phyloP scores from a whole-genome alignment of 345 rosid genomes.

The Laguncularia racemosa region DNA sequence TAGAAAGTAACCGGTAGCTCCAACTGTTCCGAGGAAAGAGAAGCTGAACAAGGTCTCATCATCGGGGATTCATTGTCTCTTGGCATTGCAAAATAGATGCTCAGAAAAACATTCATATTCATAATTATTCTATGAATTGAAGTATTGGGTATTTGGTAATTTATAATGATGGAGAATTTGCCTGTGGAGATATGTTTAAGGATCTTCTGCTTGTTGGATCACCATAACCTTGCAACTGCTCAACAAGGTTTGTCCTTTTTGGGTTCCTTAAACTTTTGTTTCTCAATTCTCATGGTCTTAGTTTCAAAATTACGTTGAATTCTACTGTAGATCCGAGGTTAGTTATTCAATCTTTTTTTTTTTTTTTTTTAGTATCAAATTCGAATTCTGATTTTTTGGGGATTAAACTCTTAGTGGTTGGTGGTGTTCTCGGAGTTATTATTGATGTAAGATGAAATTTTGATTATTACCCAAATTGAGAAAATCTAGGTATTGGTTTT shows the following conservation, averaged over 20 bases:
- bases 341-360: not conserved
- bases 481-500: too few species aligned
- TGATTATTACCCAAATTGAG: too few species aligned
- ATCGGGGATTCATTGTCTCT: too few species aligned
- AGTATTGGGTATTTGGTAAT: too few species aligned
- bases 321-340: not conserved
- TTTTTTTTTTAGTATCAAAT: constrained; percentile 3
- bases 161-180: constrained; percentile 30
- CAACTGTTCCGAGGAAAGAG: too few species aligned
- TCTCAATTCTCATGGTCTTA: not conserved
- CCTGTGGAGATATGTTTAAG: constrained; percentile 36
- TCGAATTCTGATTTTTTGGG: not conserved
- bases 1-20: too few species aligned
- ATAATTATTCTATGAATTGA: too few species aligned
- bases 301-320: not conserved
- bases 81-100: too few species aligned
- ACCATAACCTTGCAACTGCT: constrained; percentile 39
- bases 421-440: not conserved
- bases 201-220: constrained; percentile 42
- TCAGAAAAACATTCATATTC: too few species aligned
- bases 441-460: not conserved
- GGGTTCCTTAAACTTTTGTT: not conserved
- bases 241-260: constrained; percentile 29
- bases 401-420: not conserved
- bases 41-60: too few species aligned